These are phyloP conservation scores for Nepenthes alata DNA, from an alignment of 179 eudicot genomes.

Conservation along the genomic window DNA sequence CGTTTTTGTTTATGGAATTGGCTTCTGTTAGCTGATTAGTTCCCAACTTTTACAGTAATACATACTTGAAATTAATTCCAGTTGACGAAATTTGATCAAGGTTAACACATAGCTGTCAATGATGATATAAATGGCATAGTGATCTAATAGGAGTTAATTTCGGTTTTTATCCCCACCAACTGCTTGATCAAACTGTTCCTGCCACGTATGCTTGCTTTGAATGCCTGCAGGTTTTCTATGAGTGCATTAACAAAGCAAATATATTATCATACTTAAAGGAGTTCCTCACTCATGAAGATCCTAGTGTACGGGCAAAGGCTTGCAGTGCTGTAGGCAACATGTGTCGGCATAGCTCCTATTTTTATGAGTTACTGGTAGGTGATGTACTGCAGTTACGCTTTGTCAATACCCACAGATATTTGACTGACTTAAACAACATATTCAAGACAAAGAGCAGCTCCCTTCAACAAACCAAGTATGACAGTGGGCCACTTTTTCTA, in stretches of 20 bases:
- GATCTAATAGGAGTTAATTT: neutral
- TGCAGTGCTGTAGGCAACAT: constrained; percentile 94
- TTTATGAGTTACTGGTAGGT: constrained; percentile 68
- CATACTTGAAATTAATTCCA: no score
- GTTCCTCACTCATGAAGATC: constrained; percentile 71
- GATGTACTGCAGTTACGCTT: neutral
- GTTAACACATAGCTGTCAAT: no score
- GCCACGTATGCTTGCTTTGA: neutral
- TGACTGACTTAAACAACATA: neutral
- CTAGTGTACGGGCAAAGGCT: constrained; percentile 72
- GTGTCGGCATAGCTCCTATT: constrained; percentile 94
- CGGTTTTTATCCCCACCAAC: neutral
- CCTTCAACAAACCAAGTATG: no score
- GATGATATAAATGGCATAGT: no score
- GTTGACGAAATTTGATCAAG: no score
- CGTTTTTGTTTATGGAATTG: no score
- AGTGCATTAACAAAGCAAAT: constrained; percentile 63
- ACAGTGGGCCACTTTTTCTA: neutral
- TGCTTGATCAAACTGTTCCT: no score
- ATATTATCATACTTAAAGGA: constrained; percentile 56
- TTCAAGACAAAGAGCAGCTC: neutral
- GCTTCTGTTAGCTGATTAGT: no score
- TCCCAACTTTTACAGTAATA: no score
- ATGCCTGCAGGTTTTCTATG: constrained; percentile 64
- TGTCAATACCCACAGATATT: neutral